Conservation (phyloP, 2,329 filamentous ascomycete species). For the Conoideocrella luteorostrata region DNA sequence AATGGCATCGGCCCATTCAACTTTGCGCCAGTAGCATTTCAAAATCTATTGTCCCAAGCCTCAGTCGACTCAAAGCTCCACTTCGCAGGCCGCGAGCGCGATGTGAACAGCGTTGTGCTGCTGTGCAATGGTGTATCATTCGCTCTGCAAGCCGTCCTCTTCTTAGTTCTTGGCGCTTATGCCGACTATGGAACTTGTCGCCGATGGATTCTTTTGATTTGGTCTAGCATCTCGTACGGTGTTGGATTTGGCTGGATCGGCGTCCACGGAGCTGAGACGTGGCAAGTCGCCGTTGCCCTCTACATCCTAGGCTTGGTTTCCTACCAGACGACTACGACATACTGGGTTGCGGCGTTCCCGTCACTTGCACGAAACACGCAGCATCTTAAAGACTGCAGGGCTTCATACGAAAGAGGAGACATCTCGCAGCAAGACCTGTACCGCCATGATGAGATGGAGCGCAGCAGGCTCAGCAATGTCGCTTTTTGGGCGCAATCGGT, state of each 20-base stretch:
- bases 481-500: conserved; percentile 59
- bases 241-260: conserved; percentile 63
- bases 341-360: conserved; percentile 57
- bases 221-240: conserved; percentile 54
- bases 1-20: conserved; percentile 59
- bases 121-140: conserved; percentile 62
- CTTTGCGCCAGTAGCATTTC: conserved; percentile 58
- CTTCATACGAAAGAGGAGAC: conserved; percentile 29
- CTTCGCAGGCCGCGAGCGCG: conserved; percentile 50
- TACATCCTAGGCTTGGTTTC: conserved; percentile 62
- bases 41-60: conserved; percentile 57
- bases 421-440: conserved; percentile 57
- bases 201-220: conserved; percentile 54
- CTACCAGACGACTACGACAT: conserved; percentile 61
- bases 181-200: conserved; percentile 61
- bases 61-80: conserved; percentile 42
- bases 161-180: conserved; percentile 45
- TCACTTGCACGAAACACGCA: conserved; percentile 30
- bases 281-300: conserved; percentile 53
- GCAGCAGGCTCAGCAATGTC: conserved; percentile 57
- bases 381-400: conserved; percentile 24
- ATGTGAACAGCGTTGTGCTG: conserved; percentile 59
- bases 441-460: conserved; percentile 52
- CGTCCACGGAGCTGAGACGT: conserved; percentile 53
- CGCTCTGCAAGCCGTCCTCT: conserved; percentile 55